Conservation (phyloP, 176 grass and related monocot species). For the Carex pumila region DNA sequence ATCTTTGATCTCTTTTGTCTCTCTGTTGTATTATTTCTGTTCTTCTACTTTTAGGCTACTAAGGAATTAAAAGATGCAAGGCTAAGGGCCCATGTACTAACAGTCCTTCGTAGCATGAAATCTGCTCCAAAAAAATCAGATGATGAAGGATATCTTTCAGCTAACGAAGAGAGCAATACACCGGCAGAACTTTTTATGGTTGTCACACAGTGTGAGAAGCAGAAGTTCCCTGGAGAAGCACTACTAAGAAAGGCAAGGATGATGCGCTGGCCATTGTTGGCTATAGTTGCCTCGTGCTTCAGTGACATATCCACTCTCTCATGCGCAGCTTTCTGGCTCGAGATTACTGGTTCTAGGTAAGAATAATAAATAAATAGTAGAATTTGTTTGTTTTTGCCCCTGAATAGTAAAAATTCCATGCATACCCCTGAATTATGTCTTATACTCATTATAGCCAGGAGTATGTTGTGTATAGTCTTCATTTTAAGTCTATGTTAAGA, state of each 20-base stretch:
- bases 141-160: conserved; percentile 30
- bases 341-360: conserved; percentile 89
- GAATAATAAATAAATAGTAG: background rate
- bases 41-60: conserved; percentile 53
- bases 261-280: conserved; percentile 79
- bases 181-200: conserved; percentile 74
- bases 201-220: conserved; percentile 57
- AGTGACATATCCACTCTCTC: conserved; percentile 66
- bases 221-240: conserved; percentile 78
- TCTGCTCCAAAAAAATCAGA: conserved; percentile 61
- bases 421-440: background rate
- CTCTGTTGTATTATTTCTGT: conserved; percentile 19
- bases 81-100: conserved; percentile 76
- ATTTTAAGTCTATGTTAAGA: background rate
- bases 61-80: conserved; percentile 78
- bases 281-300: conserved; percentile 90
- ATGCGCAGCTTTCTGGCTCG: conserved; percentile 86
- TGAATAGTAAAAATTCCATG: background rate
- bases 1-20: background rate
- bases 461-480: background rate
- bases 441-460: background rate
- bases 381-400: background rate
- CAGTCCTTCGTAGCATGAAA: conserved; percentile 63
- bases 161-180: conserved; percentile 34
- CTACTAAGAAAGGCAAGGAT: conserved; percentile 77